phyloP scores from a whole-genome alignment of 2,329 filamentous ascomycete genomes.

The Cercospora sp. region DNA sequence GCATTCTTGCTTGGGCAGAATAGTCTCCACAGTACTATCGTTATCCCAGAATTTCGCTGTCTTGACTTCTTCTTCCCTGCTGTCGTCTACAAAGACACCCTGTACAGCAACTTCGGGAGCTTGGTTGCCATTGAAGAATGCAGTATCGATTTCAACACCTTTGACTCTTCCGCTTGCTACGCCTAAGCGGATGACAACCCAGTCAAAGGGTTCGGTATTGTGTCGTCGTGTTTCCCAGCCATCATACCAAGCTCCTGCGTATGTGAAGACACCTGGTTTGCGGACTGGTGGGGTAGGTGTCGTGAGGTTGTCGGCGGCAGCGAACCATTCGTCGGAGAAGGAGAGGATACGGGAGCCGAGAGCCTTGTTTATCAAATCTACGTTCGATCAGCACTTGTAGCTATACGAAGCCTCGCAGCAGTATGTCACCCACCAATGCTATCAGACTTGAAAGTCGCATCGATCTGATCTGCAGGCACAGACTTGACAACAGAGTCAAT shows the following conservation, averaged over 20 bases:
- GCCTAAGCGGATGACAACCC: constrained; percentile 60
- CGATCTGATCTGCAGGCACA: constrained; percentile 53
- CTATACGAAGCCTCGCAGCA: background rate
- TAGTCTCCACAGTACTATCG: constrained; percentile 32
- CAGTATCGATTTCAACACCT: constrained; percentile 77
- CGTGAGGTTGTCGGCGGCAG: constrained; percentile 58
- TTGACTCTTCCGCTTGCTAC: constrained; percentile 68
- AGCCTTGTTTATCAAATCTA: constrained; percentile 55
- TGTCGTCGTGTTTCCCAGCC: constrained; percentile 65
- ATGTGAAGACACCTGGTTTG: constrained; percentile 59
- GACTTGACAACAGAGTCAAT: constrained; percentile 33
- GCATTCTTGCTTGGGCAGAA: constrained; percentile 68
- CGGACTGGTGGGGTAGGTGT: constrained; percentile 58
- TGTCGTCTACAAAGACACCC: constrained; percentile 66
- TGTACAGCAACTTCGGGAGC: constrained; percentile 77
- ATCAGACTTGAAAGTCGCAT: constrained; percentile 55
- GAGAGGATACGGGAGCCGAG: constrained; percentile 56
- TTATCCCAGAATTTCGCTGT: constrained; percentile 62
- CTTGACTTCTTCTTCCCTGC: constrained; percentile 63
- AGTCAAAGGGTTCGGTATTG: constrained; percentile 59
- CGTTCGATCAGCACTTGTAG: background rate
- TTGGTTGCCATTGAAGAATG: constrained; percentile 80
- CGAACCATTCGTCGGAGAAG: constrained; percentile 63
- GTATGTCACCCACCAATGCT: constrained; percentile 47
- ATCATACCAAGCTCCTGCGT: constrained; percentile 64